Conservation (phyloP, 1,139 yeast genomes). For the Hemisphaericaspora xylanilytica region DNA sequence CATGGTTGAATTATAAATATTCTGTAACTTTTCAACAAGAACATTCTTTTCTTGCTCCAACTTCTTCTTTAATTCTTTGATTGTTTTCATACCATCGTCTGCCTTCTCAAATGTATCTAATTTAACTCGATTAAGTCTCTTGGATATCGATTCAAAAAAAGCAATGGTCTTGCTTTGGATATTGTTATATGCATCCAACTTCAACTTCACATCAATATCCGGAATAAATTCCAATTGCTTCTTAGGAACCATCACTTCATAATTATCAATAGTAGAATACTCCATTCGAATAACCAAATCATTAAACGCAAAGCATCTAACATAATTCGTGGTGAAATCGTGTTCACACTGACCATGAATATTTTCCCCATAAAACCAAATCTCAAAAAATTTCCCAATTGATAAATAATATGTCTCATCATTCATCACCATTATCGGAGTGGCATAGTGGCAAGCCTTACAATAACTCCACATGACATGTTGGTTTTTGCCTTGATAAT, state of each 20-base stretch:
- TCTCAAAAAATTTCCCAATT: slow-evolving; percentile 87
- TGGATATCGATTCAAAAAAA: slow-evolving; percentile 74
- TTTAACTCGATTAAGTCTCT: slow-evolving; percentile 73
- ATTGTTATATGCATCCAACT: slow-evolving; percentile 58
- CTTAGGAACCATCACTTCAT: slow-evolving; percentile 78
- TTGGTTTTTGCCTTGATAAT: slow-evolving; percentile 37
- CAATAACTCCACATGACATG: slow-evolving; percentile 93
- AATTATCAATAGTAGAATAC: slow-evolving; percentile 67
- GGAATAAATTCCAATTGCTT: slow-evolving; percentile 73
- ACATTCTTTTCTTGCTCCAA: slow-evolving; percentile 51
- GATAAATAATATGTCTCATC: slow-evolving; percentile 89
- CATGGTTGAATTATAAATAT: slow-evolving; percentile 52
- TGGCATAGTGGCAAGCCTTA: slow-evolving; percentile 68
- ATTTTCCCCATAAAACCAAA: slow-evolving; percentile 73
- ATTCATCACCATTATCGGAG: slow-evolving; percentile 84
- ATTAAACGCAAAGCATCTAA: slow-evolving; percentile 80
- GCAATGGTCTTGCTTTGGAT: slow-evolving; percentile 52
- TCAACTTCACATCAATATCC: slow-evolving; percentile 64
- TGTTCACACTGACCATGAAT: slow-evolving; percentile 58
- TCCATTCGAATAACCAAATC: slow-evolving; percentile 80
- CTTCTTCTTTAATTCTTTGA: slow-evolving; percentile 56
- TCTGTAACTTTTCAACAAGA: slow-evolving; percentile 47
- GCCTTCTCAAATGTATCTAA: slow-evolving; percentile 75
- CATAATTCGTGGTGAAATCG: slow-evolving; percentile 76
- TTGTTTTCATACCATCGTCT: slow-evolving; percentile 62